Conservation (phyloP, 2,329 filamentous ascomycete species). For the Coniochaeta sp. region DNA sequence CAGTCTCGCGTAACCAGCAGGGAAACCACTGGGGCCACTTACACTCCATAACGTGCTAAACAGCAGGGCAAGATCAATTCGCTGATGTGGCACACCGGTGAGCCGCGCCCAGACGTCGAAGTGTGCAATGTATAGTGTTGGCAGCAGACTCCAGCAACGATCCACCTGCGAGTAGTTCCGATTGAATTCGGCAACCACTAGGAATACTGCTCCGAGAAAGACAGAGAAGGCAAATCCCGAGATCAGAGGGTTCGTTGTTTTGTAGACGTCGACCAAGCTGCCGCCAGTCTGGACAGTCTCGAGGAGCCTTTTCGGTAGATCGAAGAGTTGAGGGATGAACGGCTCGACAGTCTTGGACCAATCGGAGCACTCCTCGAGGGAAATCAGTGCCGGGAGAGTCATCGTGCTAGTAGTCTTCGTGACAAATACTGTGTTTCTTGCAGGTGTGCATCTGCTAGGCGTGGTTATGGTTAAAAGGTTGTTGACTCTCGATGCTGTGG, state of each 20-base stretch:
- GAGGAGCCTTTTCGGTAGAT: constrained; percentile 59
- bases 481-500: neutral
- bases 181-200: constrained; percentile 76
- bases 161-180: constrained; percentile 97
- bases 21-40: constrained; percentile 22
- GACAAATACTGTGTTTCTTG: neutral
- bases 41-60: constrained; percentile 76
- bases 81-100: constrained; percentile 60
- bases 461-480: neutral
- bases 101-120: constrained; percentile 77
- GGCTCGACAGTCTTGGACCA: constrained; percentile 69
- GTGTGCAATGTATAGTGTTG: constrained; percentile 79
- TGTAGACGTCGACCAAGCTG: constrained; percentile 64
- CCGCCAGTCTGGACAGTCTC: constrained; percentile 52
- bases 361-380: constrained; percentile 68
- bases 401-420: constrained; percentile 29
- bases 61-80: constrained; percentile 64
- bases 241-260: constrained; percentile 79
- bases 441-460: neutral
- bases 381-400: constrained; percentile 65
- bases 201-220: constrained; percentile 61
- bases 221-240: constrained; percentile 66
- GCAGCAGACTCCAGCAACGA: constrained; percentile 83
- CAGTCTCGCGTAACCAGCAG: constrained; percentile 6
- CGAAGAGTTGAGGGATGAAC: constrained; percentile 62